A percentile compares a stretch with the other conserved stretches of the same genome.
Conservation (phyloP, 1,284 basidiomycete genomes). For the Volvariella volvacea region DNA sequence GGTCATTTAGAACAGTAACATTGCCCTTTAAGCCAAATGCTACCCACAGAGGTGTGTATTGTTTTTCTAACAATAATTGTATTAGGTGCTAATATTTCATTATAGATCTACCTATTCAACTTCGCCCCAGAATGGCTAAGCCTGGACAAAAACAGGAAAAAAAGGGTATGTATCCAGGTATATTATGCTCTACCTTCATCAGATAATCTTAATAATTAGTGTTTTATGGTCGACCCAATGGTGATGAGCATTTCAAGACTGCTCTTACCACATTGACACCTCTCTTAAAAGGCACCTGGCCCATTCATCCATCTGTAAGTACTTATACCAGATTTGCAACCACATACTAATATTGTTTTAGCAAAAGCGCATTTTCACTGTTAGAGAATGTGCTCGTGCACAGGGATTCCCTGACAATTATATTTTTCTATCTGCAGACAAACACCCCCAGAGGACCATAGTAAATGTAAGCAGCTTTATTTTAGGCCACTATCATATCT, state of each 20-base stretch:
- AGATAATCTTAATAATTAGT: conserved; percentile 29
- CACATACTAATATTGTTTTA: conserved; percentile 2
- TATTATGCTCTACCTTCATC: conserved; percentile 1
- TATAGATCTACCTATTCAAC: conserved; percentile 33
- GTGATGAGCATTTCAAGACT: conserved; percentile 50
- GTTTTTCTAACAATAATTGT: conserved; percentile 8
- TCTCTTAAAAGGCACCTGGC: conserved; percentile 62
- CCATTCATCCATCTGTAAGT: conserved; percentile 58
- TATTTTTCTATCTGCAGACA: conserved; percentile 45
- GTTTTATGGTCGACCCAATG: conserved; percentile 54
- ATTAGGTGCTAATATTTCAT: conserved; percentile 11
- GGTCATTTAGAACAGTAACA: conserved; percentile 38
- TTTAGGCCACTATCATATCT: conserved; percentile 6
- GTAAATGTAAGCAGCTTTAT: conserved; percentile 44
- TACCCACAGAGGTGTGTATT: conserved; percentile 48
- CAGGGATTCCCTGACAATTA: conserved; percentile 75
- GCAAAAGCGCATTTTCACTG: conserved; percentile 31
- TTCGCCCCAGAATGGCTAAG: conserved; percentile 27
- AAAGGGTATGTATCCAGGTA: conserved; percentile 31
- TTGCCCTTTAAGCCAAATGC: conserved; percentile 46
- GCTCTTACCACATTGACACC: conserved; percentile 70
- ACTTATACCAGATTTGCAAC: neutral
- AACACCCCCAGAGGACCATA: conserved; percentile 24
- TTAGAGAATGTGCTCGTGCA: conserved; percentile 67
- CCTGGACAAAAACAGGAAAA: conserved; percentile 17